Base-by-base conservation (phyloP, 148 eudicot genomes). In the Chenopodium suecicum region DNA sequence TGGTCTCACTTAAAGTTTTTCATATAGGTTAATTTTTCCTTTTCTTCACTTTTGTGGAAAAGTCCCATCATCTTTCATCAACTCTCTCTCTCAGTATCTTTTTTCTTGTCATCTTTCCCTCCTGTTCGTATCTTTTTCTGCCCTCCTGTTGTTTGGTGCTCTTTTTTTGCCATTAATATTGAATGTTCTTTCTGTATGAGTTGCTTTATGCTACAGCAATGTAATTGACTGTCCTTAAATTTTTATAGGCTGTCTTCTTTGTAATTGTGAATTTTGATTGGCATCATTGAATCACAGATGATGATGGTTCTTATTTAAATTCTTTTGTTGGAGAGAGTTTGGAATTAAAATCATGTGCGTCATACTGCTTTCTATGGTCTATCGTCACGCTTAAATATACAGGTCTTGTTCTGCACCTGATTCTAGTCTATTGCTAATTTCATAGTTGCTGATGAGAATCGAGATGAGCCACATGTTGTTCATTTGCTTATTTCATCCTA, bases 381-480 rank as follows among this genome's bases (percentile, higher is more conserved):
- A 80, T 89, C 85, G 66, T 86, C 86, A 75, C 87, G 81, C 84
- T 77, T 89, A 78, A 76, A 46, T 84, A 70, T 89, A 86, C 91
- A 87, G 88, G 91, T 89, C 88, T 87, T 79, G 84, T 78, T 91
- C 89, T 89, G 88, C 87, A 85, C 90, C 85, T 84, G 84, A 78
- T 73, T 81, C 88, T 81, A 78, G 78, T 85, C 82, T 70, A 78
- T 82, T 86, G 88, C 80, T 79, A 76, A 84, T 81, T 71, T 48
- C 25, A 14, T 72, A 70, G 48, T 65, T 70, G 46, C 62, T 32
- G 22, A 74, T 9, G 63, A 73, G 27, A 27, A 27, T 46, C 78
- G 23, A 22, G 41, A 63, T 84, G 66, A 48, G 23, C 58, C 6
- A 25, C 20, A 34, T 76, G 34, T 63, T 69, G 10, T 37, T 50